Base-by-base conservation (phyloP, 2,329 filamentous ascomycete genomes). In the Purpureocillium takamizusanense region DNA sequence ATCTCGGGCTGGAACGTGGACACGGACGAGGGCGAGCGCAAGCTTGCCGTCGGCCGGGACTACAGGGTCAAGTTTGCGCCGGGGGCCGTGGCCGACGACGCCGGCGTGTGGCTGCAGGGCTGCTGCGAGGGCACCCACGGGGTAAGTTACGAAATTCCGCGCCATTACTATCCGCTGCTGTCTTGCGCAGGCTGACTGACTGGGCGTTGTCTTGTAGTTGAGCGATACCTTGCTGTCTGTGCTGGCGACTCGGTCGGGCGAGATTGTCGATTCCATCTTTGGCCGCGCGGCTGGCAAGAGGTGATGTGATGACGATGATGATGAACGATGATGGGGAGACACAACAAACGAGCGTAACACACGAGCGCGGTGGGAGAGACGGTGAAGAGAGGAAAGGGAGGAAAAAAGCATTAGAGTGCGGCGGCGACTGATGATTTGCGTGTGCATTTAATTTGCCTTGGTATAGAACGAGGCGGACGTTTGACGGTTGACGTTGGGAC, bases 101-200 rank as follows among this genome's bases (percentile, higher is more conserved):
- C 86, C 12, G 89, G 89, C 4, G 71, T 97, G 42, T 97, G 86
- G 83, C 69, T 97, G 51, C 92, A 97, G 60, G 90, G 90, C 25
- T 95, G 89, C 66, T 94, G 88, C 57, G 89, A 97, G 67, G 78
- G 73, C 44, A 94, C 88, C 27, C 90, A 97, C 60, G 90, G 90
- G 42, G 83, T 90, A 74, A 78, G 83, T 79, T 41, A 36, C 36
- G 18, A 4, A 16, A 17, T 14, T 36, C 27, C 25, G 15, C 7
- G 29, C 33, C n/a, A 28, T 37, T n/a, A 14, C 30, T n/a, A n/a
- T n/a, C n/a, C n/a, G n/a, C n/a, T n/a, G n/a, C n/a, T n/a, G 8
- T 34, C 31, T 38, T 43, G 28, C 38, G 34, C 13, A 31, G 6
- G 5, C 21, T 16, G 42, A 37, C 53, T 56, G 43, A 52, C 47